These are phyloP conservation scores for Dimargaris xerosporica DNA, from an alignment of 192 early-diverging fungal genomes.

Conservation along the genomic window DNA sequence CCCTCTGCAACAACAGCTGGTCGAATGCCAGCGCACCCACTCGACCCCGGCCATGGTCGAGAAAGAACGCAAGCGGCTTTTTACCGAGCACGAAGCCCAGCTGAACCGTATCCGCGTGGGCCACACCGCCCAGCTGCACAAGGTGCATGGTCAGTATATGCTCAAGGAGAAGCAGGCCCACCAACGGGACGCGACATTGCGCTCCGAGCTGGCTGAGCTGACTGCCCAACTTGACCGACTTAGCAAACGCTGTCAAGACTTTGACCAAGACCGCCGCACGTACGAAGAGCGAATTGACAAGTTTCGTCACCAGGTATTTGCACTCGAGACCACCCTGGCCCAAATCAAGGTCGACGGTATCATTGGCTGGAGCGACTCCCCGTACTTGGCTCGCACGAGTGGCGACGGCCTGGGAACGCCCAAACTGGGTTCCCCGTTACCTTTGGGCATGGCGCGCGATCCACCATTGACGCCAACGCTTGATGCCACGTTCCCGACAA, in stretches of 20 bases:
- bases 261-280: background rate
- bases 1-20: background rate
- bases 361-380: constrained; percentile 6
- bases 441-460: background rate
- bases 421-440: background rate
- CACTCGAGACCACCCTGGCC: constrained; percentile 1
- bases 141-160: constrained; percentile 4
- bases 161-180: background rate
- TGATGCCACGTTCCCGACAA: background rate
- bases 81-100: background rate
- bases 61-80: background rate
- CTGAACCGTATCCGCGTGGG: background rate
- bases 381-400: background rate
- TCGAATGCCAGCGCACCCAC: constrained; percentile 8
- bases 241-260: background rate
- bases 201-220: background rate
- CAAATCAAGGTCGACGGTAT: constrained; percentile 5
- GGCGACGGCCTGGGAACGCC: no score
- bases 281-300: constrained; percentile 4
- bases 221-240: background rate
- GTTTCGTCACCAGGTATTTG: constrained; percentile 5
- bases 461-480: background rate
- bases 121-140: constrained; percentile 4
- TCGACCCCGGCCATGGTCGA: constrained; percentile 5
- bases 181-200: background rate